A percentile compares a stretch with the other conserved stretches of the same genome.
These are phyloP conservation scores for Nothopassalora personata DNA, from an alignment of 2,329 filamentous ascomycete species.

Conservation along the genomic window DNA sequence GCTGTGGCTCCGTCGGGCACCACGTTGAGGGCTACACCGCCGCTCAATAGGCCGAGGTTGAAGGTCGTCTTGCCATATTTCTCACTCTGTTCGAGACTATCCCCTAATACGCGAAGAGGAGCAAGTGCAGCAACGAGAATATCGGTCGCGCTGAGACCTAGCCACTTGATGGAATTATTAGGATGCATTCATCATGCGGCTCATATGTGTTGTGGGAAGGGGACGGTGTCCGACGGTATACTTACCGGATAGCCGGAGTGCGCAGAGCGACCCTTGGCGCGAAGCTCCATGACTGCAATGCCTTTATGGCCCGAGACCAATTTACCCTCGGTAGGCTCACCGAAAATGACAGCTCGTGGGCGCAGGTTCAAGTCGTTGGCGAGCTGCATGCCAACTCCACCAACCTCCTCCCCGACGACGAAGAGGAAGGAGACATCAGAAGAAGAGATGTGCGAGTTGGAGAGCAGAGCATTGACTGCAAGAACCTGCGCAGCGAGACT, in stretches of 20 bases:
- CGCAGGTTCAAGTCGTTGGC: slow-evolving; percentile 45
- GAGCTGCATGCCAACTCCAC: slow-evolving; percentile 71
- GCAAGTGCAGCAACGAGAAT: slow-evolving; percentile 69
- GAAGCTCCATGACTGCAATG: slow-evolving; percentile 61
- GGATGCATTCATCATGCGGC: too few relatives aligned
- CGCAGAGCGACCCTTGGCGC: slow-evolving; percentile 67
- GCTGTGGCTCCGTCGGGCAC: slow-evolving; percentile 66
- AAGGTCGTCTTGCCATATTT: slow-evolving; percentile 83
- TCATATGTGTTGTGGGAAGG: too few relatives aligned
- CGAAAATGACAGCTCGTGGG: slow-evolving; percentile 70
- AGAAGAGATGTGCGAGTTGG: slow-evolving; percentile 37
- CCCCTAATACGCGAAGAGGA: slow-evolving; percentile 56
- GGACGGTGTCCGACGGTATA: too few relatives aligned
- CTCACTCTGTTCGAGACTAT: slow-evolving; percentile 65
- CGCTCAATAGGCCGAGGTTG: slow-evolving; percentile 73
- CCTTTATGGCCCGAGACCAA: slow-evolving; percentile 92
- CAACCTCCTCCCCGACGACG: slow-evolving; percentile 75
- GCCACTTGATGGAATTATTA: slow-evolving; percentile 44
- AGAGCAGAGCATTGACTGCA: slow-evolving; percentile 54
- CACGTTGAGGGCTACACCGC: slow-evolving; percentile 83
- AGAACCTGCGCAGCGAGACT: slow-evolving; percentile 66
- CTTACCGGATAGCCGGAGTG: slow-evolving; percentile 77
- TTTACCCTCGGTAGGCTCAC: slow-evolving; percentile 85
- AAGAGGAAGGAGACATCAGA: slow-evolving; percentile 51
- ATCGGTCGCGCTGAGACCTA: slow-evolving; percentile 80